Conservation (phyloP, 2,329 filamentous ascomycete genomes). For the Lachnellula hyalina region DNA sequence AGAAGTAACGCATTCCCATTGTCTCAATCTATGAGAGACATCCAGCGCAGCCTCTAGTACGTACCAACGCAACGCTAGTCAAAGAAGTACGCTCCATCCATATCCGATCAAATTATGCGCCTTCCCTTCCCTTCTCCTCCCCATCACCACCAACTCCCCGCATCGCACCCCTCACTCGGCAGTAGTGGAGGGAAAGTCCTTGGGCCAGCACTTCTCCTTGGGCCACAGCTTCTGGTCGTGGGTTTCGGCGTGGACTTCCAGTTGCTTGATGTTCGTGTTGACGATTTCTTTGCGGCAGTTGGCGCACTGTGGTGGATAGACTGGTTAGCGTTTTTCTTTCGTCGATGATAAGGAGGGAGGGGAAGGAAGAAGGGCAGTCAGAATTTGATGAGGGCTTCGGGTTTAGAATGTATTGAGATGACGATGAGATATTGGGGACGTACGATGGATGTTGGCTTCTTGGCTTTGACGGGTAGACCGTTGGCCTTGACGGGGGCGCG, state of each 20-base stretch:
- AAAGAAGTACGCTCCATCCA: neutral
- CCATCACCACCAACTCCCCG: neutral
- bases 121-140: neutral
- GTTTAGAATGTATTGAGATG: neutral
- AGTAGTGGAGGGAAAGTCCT: constrained; percentile 35
- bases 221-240: constrained; percentile 46
- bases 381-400: no score
- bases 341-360: neutral
- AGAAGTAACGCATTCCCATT: neutral
- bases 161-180: neutral
- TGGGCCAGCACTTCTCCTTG: constrained; percentile 55
- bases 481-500: constrained; percentile 49
- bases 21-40: neutral
- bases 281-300: constrained; percentile 48
- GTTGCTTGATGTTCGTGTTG: constrained; percentile 45
- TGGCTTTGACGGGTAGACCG: constrained; percentile 48
- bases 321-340: neutral
- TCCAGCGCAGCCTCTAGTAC: neutral
- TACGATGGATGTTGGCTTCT: constrained; percentile 47
- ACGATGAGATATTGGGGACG: constrained; percentile 12
- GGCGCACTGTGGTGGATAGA: constrained; percentile 35
- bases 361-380: neutral
- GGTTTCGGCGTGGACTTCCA: constrained; percentile 48
- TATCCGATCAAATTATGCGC: neutral
- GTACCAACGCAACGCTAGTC: neutral